phyloP scores from a whole-genome alignment of 148 eudicot species.

The Polygonum maritimum region DNA sequence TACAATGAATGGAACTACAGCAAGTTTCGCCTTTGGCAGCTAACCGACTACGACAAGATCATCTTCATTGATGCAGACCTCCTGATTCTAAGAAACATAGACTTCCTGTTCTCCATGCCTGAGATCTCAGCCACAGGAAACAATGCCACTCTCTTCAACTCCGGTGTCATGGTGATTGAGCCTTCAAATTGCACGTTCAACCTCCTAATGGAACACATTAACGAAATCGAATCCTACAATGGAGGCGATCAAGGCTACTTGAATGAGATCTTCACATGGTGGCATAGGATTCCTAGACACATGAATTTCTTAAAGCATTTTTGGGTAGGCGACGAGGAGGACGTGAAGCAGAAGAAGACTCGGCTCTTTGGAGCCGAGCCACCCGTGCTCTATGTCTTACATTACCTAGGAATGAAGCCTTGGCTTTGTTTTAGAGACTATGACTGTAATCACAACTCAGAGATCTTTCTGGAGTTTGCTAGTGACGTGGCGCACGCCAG shows the following conservation, averaged over 20 bases:
- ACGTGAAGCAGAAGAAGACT: conserved; percentile 41
- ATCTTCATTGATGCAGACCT: conserved; percentile 87
- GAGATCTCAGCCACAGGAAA: conserved; percentile 86
- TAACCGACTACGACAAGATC: conserved; percentile 79
- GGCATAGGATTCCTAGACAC: conserved; percentile 79
- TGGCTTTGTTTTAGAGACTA: conserved; percentile 85
- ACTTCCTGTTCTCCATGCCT: conserved; percentile 70
- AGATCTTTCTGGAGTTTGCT: conserved; percentile 61
- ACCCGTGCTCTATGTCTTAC: conserved; percentile 64
- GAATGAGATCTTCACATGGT: conserved; percentile 87
- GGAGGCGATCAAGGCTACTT: conserved; percentile 95
- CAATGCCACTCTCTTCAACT: conserved; percentile 70
- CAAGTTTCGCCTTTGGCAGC: conserved; percentile 89
- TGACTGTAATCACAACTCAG: conserved; percentile 78
- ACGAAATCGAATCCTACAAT: conserved; percentile 72
- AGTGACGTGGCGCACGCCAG: conserved; percentile 67
- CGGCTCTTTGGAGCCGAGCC: conserved; percentile 68
- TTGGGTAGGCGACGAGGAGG: conserved; percentile 76
- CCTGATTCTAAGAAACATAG: conserved; percentile 61
- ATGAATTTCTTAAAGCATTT: conserved; percentile 74
- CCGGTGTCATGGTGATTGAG: conserved; percentile 91
- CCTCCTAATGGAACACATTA: conserved; percentile 63
- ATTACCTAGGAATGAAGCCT: conserved; percentile 76
- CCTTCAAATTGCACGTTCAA: conserved; percentile 81
- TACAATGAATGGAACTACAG: conserved; percentile 96